Conservation (phyloP, 2,329 filamentous ascomycete species). For the Bipolaris cookei region DNA sequence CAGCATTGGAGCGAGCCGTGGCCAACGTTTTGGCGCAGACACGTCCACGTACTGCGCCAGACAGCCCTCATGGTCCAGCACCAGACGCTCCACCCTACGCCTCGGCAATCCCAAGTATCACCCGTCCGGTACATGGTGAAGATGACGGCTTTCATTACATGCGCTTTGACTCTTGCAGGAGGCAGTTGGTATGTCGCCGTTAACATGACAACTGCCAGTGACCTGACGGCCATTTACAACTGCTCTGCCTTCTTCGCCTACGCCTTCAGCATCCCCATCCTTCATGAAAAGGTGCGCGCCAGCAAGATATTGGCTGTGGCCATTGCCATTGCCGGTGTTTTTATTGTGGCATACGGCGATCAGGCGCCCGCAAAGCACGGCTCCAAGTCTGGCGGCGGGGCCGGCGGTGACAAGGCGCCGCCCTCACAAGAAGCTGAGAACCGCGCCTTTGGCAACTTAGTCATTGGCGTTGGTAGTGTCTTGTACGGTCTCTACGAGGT, state of each 20-base stretch:
- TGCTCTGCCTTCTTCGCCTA: slow-evolving; percentile 99
- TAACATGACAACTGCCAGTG: slow-evolving; percentile 87
- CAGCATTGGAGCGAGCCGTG: slow-evolving; percentile 81
- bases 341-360: slow-evolving; percentile 96
- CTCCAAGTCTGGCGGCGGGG: slow-evolving; percentile 61
- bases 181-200: slow-evolving; percentile 96
- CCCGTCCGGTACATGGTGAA: slow-evolving; percentile 76
- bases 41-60: slow-evolving; percentile 66
- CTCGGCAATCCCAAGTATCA: slow-evolving; percentile 53
- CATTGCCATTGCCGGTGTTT: slow-evolving; percentile 85
- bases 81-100: slow-evolving; percentile 71
- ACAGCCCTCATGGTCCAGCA: slow-evolving; percentile 86
- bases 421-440: slow-evolving; percentile 64
- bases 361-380: slow-evolving; percentile 61
- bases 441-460: slow-evolving; percentile 81
- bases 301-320: slow-evolving; percentile 87
- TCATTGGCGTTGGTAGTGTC: slow-evolving; percentile 89
- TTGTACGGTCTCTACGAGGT: slow-evolving; percentile 98
- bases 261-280: slow-evolving; percentile 88
- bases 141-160: slow-evolving; percentile 82
- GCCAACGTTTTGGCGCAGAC: slow-evolving; percentile 82
- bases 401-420: slow-evolving; percentile 57
- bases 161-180: slow-evolving; percentile 85
- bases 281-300: slow-evolving; percentile 81
- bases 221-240: slow-evolving; percentile 98